phyloP scores from a whole-genome alignment of 352 stramenopile genomes.

The Pythium insidiosum region DNA sequence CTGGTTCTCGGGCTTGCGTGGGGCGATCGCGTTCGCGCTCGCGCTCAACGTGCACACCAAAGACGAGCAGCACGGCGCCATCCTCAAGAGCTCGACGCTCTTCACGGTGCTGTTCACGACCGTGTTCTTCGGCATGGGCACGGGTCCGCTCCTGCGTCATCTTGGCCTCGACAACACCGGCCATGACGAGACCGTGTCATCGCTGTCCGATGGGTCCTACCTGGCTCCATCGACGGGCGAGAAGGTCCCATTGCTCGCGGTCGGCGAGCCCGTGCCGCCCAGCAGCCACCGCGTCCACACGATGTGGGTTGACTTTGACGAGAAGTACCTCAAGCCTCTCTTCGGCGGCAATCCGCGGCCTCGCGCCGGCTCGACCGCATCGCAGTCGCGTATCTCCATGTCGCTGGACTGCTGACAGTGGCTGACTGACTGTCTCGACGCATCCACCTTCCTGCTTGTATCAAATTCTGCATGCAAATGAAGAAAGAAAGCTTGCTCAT shows the following conservation, averaged over 20 bases:
- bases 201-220: neutral
- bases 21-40: slow-evolving; percentile 90
- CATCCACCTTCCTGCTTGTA: too few species aligned
- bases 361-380: slow-evolving; percentile 6
- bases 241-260: slow-evolving; percentile 1
- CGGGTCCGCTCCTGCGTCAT: slow-evolving; percentile 24
- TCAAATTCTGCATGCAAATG: too few species aligned
- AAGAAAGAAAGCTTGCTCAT: too few species aligned
- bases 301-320: slow-evolving; percentile 15
- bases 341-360: slow-evolving; percentile 17
- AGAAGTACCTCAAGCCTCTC: slow-evolving; percentile 19
- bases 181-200: slow-evolving; percentile 3
- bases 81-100: slow-evolving; percentile 41
- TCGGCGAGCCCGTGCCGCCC: neutral
- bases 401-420: too few species aligned
- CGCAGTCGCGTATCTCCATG: too few species aligned
- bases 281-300: slow-evolving; percentile 12
- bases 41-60: slow-evolving; percentile 56
- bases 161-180: slow-evolving; percentile 15
- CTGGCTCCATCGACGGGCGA: neutral
- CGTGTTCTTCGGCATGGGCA: slow-evolving; percentile 35
- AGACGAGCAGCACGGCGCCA: slow-evolving; percentile 19
- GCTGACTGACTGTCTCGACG: too few species aligned
- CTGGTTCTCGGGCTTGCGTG: slow-evolving; percentile 90
- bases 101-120: slow-evolving; percentile 55